Evolutionary conservation across 768 basidiomycete species (phyloP), one percentile per base, ranked within the genome.

Genomic region (Phaeolepiota aurea): DNA sequence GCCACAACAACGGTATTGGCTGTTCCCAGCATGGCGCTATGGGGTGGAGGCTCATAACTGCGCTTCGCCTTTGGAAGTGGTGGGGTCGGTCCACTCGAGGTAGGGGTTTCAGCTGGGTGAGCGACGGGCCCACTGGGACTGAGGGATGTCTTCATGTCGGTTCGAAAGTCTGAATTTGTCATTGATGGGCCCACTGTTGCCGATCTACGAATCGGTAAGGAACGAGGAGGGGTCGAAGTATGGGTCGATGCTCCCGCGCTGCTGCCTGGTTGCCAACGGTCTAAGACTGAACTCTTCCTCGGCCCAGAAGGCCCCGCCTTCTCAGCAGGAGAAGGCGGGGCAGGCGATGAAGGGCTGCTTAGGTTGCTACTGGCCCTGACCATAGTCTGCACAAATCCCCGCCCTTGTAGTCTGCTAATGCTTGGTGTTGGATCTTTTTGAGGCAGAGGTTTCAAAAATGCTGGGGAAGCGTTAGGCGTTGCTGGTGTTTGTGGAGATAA

Each of bases 321-420:
- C 41, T 59, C 61, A n/a, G 18, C 7, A 9, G 33, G 15, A 7
- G 59, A 46, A 16, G 55, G 50, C 37, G 44, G 47, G 7, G 61
- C 55, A 37, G 59, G 59, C 44, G 59, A 51, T 0, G 71, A 56
- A 35, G 69, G 59, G 13, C 58, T 63, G 44, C 76, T 71, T 3
- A 80, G 56, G 46, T 73, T 65, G 13, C 72, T 64, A 49, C 76
- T 86, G 35, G 71, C 80, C 58, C 82, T 79, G 22, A 91, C 82
- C 65, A 87, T 78, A 46, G 72, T 86, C 57, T 86, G 82, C 2
- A 91, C 88, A 53, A 91, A 89, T 3, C 88, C 88, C 30, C 88
- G 78, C 14, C 88, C 88, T 51, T 89, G 80, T 13, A 91, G 61
- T 44, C 87, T 66, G 45, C 84, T 89, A 21, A 90, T 75, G 55